These are phyloP conservation scores for Eutrema japonicum DNA, from an alignment of 345 rosid genomes.

Conservation along the genomic window DNA sequence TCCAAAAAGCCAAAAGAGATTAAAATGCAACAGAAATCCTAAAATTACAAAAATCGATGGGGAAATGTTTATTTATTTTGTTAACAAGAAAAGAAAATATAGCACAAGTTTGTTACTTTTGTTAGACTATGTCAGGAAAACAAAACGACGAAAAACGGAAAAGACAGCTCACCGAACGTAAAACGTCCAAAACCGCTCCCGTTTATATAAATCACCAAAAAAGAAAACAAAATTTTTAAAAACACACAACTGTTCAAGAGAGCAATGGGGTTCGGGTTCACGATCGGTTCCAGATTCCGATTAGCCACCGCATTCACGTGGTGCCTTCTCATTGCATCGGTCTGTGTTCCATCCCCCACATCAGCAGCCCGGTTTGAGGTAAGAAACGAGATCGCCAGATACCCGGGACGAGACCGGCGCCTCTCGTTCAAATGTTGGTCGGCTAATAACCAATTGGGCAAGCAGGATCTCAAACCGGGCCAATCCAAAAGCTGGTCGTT, in stretches of 20 bases:
- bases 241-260: constrained; percentile 1
- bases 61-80: background rate
- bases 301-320: constrained; percentile 31
- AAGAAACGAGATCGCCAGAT: constrained; percentile 37
- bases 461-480: constrained; percentile 21
- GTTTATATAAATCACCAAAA: background rate
- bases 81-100: background rate
- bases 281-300: constrained; percentile 2
- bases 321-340: constrained; percentile 36
- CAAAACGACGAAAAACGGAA: background rate
- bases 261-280: constrained; percentile 19
- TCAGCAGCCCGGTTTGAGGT: constrained; percentile 43
- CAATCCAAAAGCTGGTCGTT: constrained; percentile 45
- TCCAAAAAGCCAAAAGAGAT: background rate
- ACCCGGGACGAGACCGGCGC: constrained; percentile 31
- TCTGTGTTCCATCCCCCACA: background rate
- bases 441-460: constrained; percentile 17
- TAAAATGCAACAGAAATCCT: constrained; percentile 8
- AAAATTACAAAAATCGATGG: background rate
- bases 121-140: constrained; percentile 4
- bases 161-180: constrained; percentile 6
- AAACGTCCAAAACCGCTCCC: constrained; percentile 17
- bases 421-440: constrained; percentile 34
- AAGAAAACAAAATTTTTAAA: background rate
- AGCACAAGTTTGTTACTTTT: constrained; percentile 3